phyloP scores from a whole-genome alignment of 2,329 filamentous ascomycete genomes.

The Colletotrichum filicis region DNA sequence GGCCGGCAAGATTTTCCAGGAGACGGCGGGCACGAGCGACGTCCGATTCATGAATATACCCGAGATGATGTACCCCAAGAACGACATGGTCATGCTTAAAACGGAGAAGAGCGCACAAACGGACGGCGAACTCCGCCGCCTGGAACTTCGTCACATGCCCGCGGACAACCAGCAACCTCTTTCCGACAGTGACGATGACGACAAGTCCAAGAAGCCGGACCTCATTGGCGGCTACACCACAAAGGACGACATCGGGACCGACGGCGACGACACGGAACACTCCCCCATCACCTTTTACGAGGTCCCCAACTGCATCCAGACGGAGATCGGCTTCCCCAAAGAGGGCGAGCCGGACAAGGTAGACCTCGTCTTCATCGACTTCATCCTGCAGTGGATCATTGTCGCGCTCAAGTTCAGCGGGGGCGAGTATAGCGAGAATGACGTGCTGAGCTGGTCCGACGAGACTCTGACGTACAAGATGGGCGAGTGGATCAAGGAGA shows the following conservation, averaged over 20 bases:
- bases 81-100: constrained; percentile 32
- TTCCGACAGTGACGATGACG: constrained; percentile 29
- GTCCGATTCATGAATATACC: constrained; percentile 61
- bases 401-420: constrained; percentile 75
- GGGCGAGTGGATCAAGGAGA: constrained; percentile 66
- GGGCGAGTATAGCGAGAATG: constrained; percentile 57
- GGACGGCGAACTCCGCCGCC: constrained; percentile 39
- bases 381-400: constrained; percentile 85
- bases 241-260: constrained; percentile 80
- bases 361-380: constrained; percentile 92
- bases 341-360: constrained; percentile 74
- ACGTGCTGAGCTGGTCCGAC: constrained; percentile 64
- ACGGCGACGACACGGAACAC: constrained; percentile 93
- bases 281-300: constrained; percentile 77
- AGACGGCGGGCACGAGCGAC: constrained; percentile 44
- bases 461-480: constrained; percentile 67
- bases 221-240: constrained; percentile 85
- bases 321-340: constrained; percentile 70
- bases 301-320: constrained; percentile 86
- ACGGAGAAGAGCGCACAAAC: constrained; percentile 13
- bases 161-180: constrained; percentile 45
- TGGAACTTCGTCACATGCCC: constrained; percentile 45
- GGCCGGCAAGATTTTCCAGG: constrained; percentile 60
- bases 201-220: constrained; percentile 46
- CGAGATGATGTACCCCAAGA: constrained; percentile 49